A percentile compares a stretch with the other conserved stretches of the same genome.
Evolutionary conservation across 768 basidiomycete species (phyloP).

Genomic region (Kwoniella dejecticola): DNA sequence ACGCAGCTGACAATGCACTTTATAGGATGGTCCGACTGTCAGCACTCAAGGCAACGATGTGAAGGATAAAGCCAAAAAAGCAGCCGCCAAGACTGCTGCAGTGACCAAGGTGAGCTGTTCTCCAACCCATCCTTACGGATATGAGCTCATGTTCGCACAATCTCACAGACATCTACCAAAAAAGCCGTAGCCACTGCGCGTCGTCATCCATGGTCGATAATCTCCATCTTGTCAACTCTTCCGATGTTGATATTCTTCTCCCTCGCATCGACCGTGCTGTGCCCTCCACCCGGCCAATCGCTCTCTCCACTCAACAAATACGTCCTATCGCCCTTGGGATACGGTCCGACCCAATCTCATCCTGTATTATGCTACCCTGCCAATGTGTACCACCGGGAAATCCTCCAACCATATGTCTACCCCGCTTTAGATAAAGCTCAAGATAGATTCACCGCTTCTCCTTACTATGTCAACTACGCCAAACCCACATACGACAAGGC

Average conservation of each 20-base stretch:
- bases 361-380: constrained; percentile 47
- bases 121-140: not conserved
- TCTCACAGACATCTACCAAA: constrained; percentile 24
- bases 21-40: constrained; percentile 47
- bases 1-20: not conserved
- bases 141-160: not conserved
- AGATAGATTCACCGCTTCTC: constrained; percentile 15
- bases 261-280: constrained; percentile 46
- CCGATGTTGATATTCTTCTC: constrained; percentile 43
- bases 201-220: constrained; percentile 42
- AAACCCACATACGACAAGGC: constrained; percentile 25
- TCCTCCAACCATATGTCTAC: constrained; percentile 51
- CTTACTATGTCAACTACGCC: constrained; percentile 31
- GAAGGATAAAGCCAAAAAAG: constrained; percentile 27
- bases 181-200: constrained; percentile 29
- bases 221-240: constrained; percentile 44
- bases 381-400: constrained; percentile 39
- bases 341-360: constrained; percentile 26
- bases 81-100: constrained; percentile 24
- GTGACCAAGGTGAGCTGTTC: constrained; percentile 39
- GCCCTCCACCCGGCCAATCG: constrained; percentile 37
- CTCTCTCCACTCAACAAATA: constrained; percentile 32
- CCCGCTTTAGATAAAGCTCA: constrained; percentile 35
- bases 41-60: constrained; percentile 22
- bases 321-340: constrained; percentile 36